A percentile compares a stretch with the other conserved stretches of the same genome.
Evolutionary conservation across 305 asterid genomes (phyloP).

Genomic region (Ajuga reptans): DNA sequence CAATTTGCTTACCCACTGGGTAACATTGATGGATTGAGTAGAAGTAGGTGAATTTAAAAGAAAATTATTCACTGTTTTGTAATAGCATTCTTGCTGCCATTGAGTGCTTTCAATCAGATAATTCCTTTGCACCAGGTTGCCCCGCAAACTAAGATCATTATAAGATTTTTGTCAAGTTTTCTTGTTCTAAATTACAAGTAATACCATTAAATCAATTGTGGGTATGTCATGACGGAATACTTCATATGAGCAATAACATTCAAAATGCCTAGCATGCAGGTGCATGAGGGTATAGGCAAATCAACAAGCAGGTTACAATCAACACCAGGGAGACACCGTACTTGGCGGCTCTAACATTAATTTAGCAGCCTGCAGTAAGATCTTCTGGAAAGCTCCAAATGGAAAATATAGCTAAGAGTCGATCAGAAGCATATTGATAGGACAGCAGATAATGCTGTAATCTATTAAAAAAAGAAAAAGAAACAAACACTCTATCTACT

Average conservation of each 20-base stretch:
- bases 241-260: neutral
- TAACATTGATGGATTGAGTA: neutral
- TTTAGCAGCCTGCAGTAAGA: neutral
- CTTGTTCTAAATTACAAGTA: neutral
- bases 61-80: neutral
- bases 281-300: neutral
- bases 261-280: neutral
- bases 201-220: neutral
- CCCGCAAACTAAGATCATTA: neutral
- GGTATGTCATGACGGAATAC: neutral
- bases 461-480: too few species aligned
- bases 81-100: neutral
- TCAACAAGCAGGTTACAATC: neutral
- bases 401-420: neutral
- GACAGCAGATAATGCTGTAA: neutral
- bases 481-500: neutral
- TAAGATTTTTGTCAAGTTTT: neutral
- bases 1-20: neutral
- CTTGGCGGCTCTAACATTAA: neutral
- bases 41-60: neutral
- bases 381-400: neutral
- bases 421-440: neutral
- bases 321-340: too few species aligned
- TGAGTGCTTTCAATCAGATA: conserved; percentile 1
- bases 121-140: neutral